These are phyloP conservation scores for Trichophyton benhamiae DNA, from an alignment of 2,329 filamentous ascomycete genomes.

Conservation along the genomic window DNA sequence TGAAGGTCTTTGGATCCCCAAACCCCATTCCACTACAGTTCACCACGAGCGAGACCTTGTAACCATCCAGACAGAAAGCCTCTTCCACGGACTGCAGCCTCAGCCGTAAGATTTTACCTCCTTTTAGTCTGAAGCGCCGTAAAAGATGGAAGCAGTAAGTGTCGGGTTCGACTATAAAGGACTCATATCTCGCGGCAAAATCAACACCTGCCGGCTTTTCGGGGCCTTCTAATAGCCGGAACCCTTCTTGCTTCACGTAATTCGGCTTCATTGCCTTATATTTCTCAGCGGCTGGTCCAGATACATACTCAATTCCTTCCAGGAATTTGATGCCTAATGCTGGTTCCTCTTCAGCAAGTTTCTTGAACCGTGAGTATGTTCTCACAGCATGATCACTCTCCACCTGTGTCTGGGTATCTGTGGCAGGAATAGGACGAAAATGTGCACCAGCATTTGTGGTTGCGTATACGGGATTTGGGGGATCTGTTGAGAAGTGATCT, in stretches of 20 bases:
- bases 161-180: constrained; percentile 33
- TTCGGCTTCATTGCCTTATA: constrained; percentile 26
- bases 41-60: constrained; percentile 27
- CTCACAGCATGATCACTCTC: constrained; percentile 28
- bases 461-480: constrained; percentile 30
- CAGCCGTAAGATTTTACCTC: constrained; percentile 21
- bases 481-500: constrained; percentile 27
- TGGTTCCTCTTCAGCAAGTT: constrained; percentile 23
- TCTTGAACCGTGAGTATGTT: constrained; percentile 30
- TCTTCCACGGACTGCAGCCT: constrained; percentile 19
- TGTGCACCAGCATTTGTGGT: constrained; percentile 38
- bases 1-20: constrained; percentile 30
- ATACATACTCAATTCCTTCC: constrained; percentile 32
- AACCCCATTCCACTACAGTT: constrained; percentile 37
- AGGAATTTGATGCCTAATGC: constrained; percentile 28
- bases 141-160: constrained; percentile 33
- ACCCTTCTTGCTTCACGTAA: constrained; percentile 26
- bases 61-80: constrained; percentile 26
- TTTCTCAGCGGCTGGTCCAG: constrained; percentile 10
- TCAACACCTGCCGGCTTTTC: constrained; percentile 26
- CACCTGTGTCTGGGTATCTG: constrained; percentile 23
- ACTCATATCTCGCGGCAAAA: constrained; percentile 32
- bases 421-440: constrained; percentile 34
- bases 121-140: constrained; percentile 29
- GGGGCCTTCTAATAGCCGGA: constrained; percentile 19